A percentile compares a stretch with the other conserved stretches of the same genome.
phyloP scores from a whole-genome alignment of 2,329 filamentous ascomycete genomes.

The Ambrosiella beaveri region DNA sequence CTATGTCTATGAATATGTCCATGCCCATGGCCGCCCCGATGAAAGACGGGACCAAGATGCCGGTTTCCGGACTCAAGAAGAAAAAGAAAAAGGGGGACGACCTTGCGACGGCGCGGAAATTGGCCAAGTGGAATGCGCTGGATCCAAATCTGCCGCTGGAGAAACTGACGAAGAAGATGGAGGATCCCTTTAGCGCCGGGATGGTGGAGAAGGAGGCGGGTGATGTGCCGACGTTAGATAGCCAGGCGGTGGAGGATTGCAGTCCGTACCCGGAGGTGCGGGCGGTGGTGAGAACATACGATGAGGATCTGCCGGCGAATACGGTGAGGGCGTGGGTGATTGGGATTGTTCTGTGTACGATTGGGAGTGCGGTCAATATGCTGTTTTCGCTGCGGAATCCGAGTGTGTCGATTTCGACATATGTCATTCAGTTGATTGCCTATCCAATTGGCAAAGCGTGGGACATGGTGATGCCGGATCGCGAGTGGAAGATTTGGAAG shows the following conservation, averaged over 20 bases:
- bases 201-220: conserved; percentile 34
- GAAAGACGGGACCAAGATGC: background rate
- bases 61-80: background rate
- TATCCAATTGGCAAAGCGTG: conserved; percentile 40
- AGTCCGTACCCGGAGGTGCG: conserved; percentile 52
- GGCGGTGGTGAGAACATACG: conserved; percentile 46
- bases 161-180: conserved; percentile 25
- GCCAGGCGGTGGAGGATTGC: conserved; percentile 43
- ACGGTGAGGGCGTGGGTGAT: conserved; percentile 48
- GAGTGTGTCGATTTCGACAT: conserved; percentile 40
- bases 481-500: conserved; percentile 32
- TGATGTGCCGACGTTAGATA: conserved; percentile 27
- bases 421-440: conserved; percentile 44
- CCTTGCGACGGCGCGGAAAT: background rate
- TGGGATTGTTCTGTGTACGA: conserved; percentile 40
- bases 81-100: background rate
- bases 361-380: conserved; percentile 45
- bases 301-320: conserved; percentile 46
- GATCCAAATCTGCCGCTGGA: conserved; percentile 51
- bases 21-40: background rate
- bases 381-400: conserved; percentile 43
- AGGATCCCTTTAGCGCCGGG: conserved; percentile 22
- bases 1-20: background rate
- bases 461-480: conserved; percentile 37
- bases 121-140: conserved; percentile 18